Conservation (phyloP, 768 basidiomycete species). For the Nidularia pulvinata region DNA sequence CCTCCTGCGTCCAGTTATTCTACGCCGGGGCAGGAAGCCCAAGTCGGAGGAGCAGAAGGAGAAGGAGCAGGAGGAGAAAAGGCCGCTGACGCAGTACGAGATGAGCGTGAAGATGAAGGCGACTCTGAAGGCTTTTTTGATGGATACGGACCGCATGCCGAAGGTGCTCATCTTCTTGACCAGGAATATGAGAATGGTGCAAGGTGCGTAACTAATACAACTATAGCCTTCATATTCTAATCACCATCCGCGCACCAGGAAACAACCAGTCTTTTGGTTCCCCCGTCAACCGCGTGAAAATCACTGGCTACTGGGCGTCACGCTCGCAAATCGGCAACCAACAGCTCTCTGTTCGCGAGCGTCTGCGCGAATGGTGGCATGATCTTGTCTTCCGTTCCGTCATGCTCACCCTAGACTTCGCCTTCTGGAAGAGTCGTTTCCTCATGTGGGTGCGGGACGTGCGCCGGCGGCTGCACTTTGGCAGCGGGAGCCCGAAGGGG, state of each 20-base stretch:
- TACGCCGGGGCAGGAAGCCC: conserved; percentile 31
- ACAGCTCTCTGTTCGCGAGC: conserved; percentile 35
- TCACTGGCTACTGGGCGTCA: conserved; percentile 84
- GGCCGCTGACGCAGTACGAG: conserved; percentile 62
- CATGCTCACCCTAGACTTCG: conserved; percentile 69
- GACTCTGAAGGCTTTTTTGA: conserved; percentile 63
- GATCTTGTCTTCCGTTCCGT: conserved; percentile 63
- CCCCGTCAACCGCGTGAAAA: conserved; percentile 89
- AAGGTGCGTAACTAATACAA: conserved; percentile 24
- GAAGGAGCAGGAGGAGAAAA: conserved; percentile 19
- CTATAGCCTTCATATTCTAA: conserved; percentile 2
- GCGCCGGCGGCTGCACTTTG: conserved; percentile 31
- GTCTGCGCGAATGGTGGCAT: conserved; percentile 52
- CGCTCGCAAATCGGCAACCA: conserved; percentile 52
- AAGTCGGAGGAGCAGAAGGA: conserved; percentile 14
- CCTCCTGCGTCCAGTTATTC: conserved; percentile 58
- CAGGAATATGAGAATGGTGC: conserved; percentile 76
- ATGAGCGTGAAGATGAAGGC: conserved; percentile 67
- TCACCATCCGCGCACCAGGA: conserved; percentile 30
- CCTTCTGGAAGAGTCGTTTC: conserved; percentile 64
- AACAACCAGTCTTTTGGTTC: conserved; percentile 86
- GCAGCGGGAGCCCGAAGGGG: conserved; percentile 39
- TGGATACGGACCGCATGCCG: conserved; percentile 78
- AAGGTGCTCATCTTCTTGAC: conserved; percentile 74
- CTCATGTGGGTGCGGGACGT: conserved; percentile 47